Evolutionary conservation across 2,329 filamentous ascomycete genomes (phyloP), one percentile per base, ranked within the genome.

Genomic region (Niveomyces coronatus): DNA sequence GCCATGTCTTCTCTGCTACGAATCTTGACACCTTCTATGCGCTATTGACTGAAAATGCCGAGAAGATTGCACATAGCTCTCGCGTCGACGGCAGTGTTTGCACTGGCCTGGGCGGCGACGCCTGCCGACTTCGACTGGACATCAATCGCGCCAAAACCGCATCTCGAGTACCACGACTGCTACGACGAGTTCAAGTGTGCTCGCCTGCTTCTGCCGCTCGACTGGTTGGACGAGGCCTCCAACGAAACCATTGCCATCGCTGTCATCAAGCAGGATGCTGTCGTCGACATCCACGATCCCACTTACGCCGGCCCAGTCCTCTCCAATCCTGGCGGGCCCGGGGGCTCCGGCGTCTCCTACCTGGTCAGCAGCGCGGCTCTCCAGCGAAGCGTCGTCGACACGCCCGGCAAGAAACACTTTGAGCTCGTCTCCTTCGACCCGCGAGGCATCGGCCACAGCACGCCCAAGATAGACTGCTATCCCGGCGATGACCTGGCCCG

Each of bases 381-480:
- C n/a, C 41, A 65, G 9, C 63, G 57, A 30, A 22, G 37, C 20
- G 40, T 48, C 7, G 31, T 49, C 4, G 55, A 57, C 30, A 49
- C 41, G 9, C 49, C 49, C 4, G 53, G 50, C 15, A 46, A 42
- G 18, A 51, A 50, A 5, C 58, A 63, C 42, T 64, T 64, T 29
- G 62, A 64, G 38, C 53, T 67, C 13, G 44, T 68, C 4, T 57
- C 57, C 6, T 68, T 65, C 44, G 65, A 69, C 44, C 65, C 65
- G 1, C 57, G 65, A 4, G 66, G 64, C 16, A 44, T 67, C 5
- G 55, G 51, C 2, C 46, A 52, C 39, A 61, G 57, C 4, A 55
- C 54, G 6, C 65, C 65, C 0, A 37, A 33, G 9, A 53, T 57
- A 2, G 54, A 64, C 35, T 68, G 65, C 51, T 68, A 56, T 43